Percentiles rank a stretch among this genome's conserved stretches.
Conservation (phyloP, 441 rosid species). For the Geranium incanum region DNA sequence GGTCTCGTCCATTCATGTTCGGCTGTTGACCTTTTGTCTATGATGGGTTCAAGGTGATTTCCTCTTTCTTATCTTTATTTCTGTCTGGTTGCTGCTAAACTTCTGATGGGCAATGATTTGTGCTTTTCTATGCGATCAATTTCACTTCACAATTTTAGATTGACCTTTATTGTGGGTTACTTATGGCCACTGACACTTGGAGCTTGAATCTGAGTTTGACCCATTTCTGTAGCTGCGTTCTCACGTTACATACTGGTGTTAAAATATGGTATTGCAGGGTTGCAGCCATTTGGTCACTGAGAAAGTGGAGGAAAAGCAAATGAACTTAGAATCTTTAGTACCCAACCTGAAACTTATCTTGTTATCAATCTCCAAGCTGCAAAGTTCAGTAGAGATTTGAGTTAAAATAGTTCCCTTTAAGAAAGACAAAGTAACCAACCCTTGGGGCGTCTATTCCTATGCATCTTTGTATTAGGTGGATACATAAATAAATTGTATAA, state of each 20-base stretch:
- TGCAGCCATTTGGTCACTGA: not conserved
- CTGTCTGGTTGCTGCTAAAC: constrained; percentile 6
- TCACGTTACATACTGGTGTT: not conserved
- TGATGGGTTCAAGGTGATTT: constrained; percentile 34
- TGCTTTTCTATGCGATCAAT: not conserved
- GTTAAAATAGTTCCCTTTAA: not conserved
- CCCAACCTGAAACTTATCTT: not conserved
- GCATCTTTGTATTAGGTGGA: constrained; percentile 7
- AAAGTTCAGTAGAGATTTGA: not conserved
- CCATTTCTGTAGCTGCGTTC: not conserved
- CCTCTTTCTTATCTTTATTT: not conserved
- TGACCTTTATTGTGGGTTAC: not conserved
- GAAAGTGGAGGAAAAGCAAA: not conserved
- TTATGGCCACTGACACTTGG: not conserved
- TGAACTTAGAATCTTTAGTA: not conserved
- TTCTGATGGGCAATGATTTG: constrained; percentile 1
- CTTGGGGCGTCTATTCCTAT: constrained; percentile 4
- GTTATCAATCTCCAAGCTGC: not conserved
- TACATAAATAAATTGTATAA: not conserved
- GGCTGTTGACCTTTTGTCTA: constrained; percentile 22
- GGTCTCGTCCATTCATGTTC: constrained; percentile 14
- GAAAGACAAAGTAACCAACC: not conserved
- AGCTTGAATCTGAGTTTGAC: constrained; percentile 6
- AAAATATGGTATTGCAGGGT: not conserved
- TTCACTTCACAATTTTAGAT: constrained; percentile 4